A percentile compares a stretch with the other conserved stretches of the same genome.
Conservation (phyloP, 2,329 filamentous ascomycete species). For the Sporothrix pallida region DNA sequence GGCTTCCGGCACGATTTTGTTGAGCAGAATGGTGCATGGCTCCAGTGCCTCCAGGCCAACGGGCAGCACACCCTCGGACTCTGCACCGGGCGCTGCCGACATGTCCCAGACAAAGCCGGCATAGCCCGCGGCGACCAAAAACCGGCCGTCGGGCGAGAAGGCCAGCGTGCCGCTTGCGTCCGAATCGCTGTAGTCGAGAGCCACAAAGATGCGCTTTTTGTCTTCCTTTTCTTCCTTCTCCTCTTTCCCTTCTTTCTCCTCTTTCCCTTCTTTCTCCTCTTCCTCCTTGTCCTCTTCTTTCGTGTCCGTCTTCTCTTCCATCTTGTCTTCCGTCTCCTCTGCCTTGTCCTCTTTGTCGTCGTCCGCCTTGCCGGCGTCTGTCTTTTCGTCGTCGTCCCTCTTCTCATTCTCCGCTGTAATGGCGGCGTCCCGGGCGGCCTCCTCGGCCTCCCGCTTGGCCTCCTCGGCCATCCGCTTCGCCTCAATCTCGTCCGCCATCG, state of each 20-base stretch:
- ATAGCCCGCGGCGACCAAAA: neutral
- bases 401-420: no score
- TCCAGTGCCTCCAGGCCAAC: neutral
- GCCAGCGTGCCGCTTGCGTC: neutral
- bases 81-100: neutral
- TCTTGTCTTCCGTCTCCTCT: no score
- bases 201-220: neutral
- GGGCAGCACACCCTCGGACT: neutral
- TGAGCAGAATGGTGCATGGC: neutral
- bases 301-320: no score
- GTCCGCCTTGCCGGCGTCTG: no score
- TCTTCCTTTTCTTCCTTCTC: neutral
- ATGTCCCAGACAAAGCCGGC: slow-evolving; percentile 17
- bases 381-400: no score
- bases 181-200: neutral
- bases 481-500: neutral
- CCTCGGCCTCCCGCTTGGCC: neutral
- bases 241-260: neutral
- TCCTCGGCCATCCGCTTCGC: neutral
- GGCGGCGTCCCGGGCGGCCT: no score
- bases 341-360: no score
- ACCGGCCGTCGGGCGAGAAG: slow-evolving; percentile 19
- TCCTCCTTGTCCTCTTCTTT: neutral
- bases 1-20: neutral
- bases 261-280: neutral